A percentile compares a stretch with the other conserved stretches of the same genome.
Evolutionary conservation across 495 filamentous ascomycete species (phyloP).

Genomic region (Tuber aestivum): DNA sequence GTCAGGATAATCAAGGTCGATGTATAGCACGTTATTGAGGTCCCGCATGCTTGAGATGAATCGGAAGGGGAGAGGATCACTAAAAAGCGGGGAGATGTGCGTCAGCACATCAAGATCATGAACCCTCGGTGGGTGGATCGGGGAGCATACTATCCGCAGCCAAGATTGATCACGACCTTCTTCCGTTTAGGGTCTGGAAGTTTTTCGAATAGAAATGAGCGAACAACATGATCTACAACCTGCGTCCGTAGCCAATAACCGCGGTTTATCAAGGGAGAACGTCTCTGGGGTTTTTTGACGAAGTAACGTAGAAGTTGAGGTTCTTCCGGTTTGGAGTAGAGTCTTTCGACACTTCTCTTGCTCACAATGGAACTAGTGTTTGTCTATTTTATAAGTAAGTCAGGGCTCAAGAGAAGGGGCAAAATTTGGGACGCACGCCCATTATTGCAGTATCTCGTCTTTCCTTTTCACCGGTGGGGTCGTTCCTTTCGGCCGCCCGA

Average conservation of each 20-base stretch:
- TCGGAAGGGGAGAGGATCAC: conserved; percentile 86
- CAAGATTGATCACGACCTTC: conserved; percentile 77
- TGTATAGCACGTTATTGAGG: conserved; percentile 55
- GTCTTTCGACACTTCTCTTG: conserved; percentile 77
- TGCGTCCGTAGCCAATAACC: conserved; percentile 83
- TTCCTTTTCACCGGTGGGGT: conserved; percentile 25
- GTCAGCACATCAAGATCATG: conserved; percentile 15
- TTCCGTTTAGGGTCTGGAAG: conserved; percentile 47
- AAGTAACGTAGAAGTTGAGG: conserved; percentile 81
- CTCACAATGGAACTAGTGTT: conserved; percentile 87
- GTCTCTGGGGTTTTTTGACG: conserved; percentile 71
- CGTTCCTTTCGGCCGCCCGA: conserved; percentile 20
- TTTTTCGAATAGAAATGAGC: conserved; percentile 57
- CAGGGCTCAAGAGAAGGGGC: conserved; percentile 10
- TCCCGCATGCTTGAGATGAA: conserved; percentile 60
- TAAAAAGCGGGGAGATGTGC: conserved; percentile 44
- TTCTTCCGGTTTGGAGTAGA: conserved; percentile 63
- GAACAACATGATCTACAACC: conserved; percentile 67
- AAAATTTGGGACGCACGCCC: conserved; percentile 50
- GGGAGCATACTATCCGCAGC: conserved; percentile 75
- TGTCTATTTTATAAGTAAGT: conserved; percentile 52
- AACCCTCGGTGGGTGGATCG: background rate
- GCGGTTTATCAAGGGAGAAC: conserved; percentile 78
- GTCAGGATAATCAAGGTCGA: conserved; percentile 83
- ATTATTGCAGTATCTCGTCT: conserved; percentile 62